These are phyloP conservation scores for Casaregolazyma suthepensis DNA, from an alignment of 1,139 yeast species.

Conservation along the genomic window DNA sequence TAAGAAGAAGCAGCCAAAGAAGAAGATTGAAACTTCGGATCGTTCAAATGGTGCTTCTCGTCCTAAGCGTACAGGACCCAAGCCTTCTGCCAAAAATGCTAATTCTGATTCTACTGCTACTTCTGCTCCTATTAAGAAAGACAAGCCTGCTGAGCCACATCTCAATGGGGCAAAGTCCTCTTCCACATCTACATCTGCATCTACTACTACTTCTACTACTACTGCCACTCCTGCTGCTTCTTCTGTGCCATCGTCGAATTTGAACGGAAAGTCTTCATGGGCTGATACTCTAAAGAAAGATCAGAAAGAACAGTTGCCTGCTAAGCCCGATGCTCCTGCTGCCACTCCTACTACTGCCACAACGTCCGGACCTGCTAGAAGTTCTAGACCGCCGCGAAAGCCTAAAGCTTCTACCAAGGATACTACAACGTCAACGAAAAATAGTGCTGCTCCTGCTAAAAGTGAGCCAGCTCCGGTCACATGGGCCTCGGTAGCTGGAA, in stretches of 20 bases:
- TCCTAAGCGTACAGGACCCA: conserved; percentile 1
- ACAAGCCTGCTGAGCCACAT: conserved; percentile 16
- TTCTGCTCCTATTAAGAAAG: conserved; percentile 9
- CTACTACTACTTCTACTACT: conserved; percentile 2
- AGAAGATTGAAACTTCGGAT: conserved; percentile 10
- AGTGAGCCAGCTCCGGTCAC: conserved; percentile 22
- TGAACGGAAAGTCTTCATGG: conserved; percentile 16
- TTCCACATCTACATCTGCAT: conserved; percentile 6
- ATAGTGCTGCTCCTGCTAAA: background rate
- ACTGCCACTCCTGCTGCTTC: background rate
- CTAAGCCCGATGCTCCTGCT: conserved; percentile 14
- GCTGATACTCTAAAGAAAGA: conserved; percentile 25
- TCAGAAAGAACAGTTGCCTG: conserved; percentile 15
- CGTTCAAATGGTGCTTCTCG: conserved; percentile 14
- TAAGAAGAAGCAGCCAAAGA: conserved; percentile 41
- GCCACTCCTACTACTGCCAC: conserved; percentile 10
- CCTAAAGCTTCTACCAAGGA: conserved; percentile 4
- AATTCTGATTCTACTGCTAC: conserved; percentile 10
- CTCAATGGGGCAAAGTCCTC: background rate
- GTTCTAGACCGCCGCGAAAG: conserved; percentile 1
- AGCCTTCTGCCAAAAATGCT: conserved; percentile 9
- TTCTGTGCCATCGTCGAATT: background rate
- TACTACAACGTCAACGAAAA: conserved; percentile 6
- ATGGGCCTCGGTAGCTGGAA: conserved; percentile 39
- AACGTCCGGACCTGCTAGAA: conserved; percentile 7